Base-by-base conservation (phyloP, 352 stramenopile species). In the Phytophthora niederhauseri region DNA sequence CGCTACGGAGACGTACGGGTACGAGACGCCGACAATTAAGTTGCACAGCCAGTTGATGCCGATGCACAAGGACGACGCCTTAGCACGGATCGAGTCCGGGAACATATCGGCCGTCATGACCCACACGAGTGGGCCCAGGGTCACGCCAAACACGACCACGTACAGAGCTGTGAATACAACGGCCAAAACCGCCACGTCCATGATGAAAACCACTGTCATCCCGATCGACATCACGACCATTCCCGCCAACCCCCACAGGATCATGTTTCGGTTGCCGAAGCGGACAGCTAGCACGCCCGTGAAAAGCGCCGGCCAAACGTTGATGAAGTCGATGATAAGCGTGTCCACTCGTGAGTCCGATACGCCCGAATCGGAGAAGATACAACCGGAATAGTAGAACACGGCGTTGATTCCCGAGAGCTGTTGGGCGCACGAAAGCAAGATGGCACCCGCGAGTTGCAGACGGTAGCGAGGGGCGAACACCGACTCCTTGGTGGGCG, bases 191-290 rank as follows among this genome's bases (percentile, higher is more conserved):
- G 60, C 51, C 5, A 49, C 15, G 19, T 61, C 36, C 11, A 60
- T 20, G 11, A 66, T 55, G 22, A 66, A 61, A 5, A 51, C 49
- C 49, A 48, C 60, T 4, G 50, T 66, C 60, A 61, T 66, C 34
- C 60, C 60, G 15, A 66, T 66, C 17, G 50, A 45, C 60, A 55
- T 66, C 12, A 66, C 17, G 15, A 66, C 31, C 60, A 65, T 52
- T 15, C 30, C 48, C 4, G 57, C 28, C 19, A 57, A 34, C 34
- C 57, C 57, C 57, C 57, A 64, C 48, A 65, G 17, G 30, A 65
- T 52, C 46, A 65, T 65, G 46, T 51, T 65, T 15, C 58, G 58
- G 19, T 65, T 58, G 48, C 58, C 58, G 41, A 65, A 57, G 31
- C 48, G 58, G 5, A 65, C 20, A 49, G 50, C 60, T n/a, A 66